Evolutionary conservation across 139 green algal species (phyloP).

Genomic region (Chlamydomonas schloesseri): DNA sequence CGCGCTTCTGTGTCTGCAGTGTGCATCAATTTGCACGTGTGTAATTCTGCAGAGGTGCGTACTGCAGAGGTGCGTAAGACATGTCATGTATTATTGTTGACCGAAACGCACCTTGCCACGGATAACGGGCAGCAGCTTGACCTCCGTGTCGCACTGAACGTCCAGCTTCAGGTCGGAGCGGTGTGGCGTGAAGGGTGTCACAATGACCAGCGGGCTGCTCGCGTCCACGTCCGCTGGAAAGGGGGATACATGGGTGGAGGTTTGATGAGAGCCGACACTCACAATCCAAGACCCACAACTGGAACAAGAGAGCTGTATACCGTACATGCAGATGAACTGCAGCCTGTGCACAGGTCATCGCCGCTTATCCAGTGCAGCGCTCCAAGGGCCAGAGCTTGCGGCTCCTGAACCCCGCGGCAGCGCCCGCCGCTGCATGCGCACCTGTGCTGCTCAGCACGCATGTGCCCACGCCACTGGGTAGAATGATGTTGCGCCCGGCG

Average conservation of each 20-base stretch:
- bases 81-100: too few relatives aligned
- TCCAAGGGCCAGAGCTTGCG: too few relatives aligned
- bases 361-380: too few relatives aligned
- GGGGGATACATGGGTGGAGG: not conserved
- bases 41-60: too few relatives aligned
- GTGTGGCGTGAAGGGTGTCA: conserved; percentile 40
- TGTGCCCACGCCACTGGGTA: conserved; percentile 31
- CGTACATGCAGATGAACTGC: too few relatives aligned
- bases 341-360: too few relatives aligned
- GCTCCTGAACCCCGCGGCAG: too few relatives aligned
- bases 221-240: conserved; percentile 13
- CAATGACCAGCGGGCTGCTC: conserved; percentile 22
- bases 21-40: too few relatives aligned
- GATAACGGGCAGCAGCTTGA: conserved; percentile 34
- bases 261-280: not conserved
- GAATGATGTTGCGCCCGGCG: not conserved
- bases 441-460: conserved; percentile 36
- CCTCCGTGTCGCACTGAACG: conserved; percentile 35
- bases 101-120: conserved; percentile 7
- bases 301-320: too few relatives aligned
- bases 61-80: too few relatives aligned
- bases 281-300: not conserved
- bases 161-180: conserved; percentile 40
- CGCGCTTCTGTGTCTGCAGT: too few relatives aligned
- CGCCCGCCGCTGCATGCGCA: too few relatives aligned